These are phyloP conservation scores for Funneliformis caledonium DNA, from an alignment of 371 early-diverging fungal species.

Conservation along the genomic window DNA sequence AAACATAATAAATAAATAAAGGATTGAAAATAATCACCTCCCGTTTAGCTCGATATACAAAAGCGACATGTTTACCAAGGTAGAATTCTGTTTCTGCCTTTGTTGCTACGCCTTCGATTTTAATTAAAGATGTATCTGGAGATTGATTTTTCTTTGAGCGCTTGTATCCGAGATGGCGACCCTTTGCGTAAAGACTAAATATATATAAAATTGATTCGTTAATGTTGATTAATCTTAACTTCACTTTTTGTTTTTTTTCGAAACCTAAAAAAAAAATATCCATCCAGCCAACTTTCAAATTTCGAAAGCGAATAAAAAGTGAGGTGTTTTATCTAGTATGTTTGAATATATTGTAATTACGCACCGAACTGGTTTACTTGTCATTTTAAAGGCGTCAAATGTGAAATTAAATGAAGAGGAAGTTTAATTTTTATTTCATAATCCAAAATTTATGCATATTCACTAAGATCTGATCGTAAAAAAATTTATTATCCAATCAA, in stretches of 20 bases:
- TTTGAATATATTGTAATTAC: not conserved
- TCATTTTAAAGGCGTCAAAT: not conserved
- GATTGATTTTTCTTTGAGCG: constrained; percentile 91
- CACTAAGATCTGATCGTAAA: not conserved
- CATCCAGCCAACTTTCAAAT: too few species aligned
- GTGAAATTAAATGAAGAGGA: not conserved
- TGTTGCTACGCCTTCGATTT: constrained; percentile 92
- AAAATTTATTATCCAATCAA: not conserved
- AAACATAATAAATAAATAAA: not conserved
- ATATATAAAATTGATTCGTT: not conserved
- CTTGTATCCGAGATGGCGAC: constrained; percentile 93
- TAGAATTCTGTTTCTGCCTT: constrained; percentile 81
- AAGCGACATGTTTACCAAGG: constrained; percentile 88
- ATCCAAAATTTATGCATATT: not conserved
- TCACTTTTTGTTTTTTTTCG: too few species aligned
- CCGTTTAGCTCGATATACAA: constrained; percentile 87
- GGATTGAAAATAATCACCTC: constrained; percentile 45
- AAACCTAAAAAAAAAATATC: too few species aligned
- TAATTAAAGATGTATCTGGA: constrained; percentile 88
- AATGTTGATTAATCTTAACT: not conserved
- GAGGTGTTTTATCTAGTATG: too few species aligned
- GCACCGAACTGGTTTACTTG: not conserved
- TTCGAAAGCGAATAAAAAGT: too few species aligned
- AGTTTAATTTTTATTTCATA: not conserved
- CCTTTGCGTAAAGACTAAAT: constrained; percentile 95